A percentile compares a stretch with the other conserved stretches of the same genome.
Conservation (phyloP, 306 rosid genomes). For the Cicer chorassanicum region DNA sequence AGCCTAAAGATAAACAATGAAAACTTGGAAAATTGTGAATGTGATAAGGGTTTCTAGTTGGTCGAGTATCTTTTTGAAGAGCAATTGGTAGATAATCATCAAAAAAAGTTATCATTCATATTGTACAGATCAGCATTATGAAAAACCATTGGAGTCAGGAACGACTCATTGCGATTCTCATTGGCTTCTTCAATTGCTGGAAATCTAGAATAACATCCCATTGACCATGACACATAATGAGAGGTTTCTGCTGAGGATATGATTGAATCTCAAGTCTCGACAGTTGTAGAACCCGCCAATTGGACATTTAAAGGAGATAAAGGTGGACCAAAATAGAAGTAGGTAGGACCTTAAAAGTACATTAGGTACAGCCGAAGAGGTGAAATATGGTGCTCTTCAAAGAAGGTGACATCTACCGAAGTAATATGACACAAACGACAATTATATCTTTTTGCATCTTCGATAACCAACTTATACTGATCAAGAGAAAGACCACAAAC, state of each 20-base stretch:
- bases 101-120: background rate
- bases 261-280: background rate
- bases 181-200: background rate
- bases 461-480: background rate
- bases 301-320: background rate
- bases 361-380: background rate
- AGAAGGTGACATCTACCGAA: background rate
- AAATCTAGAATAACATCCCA: background rate
- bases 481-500: background rate
- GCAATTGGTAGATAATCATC: background rate
- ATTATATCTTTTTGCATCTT: too few relatives aligned
- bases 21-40: background rate
- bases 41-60: background rate
- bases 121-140: background rate
- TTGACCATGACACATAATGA: background rate
- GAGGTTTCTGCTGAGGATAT: conserved; percentile 5
- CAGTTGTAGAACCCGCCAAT: background rate
- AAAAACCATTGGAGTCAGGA: background rate
- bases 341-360: background rate
- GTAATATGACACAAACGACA: too few relatives aligned
- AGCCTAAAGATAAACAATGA: background rate
- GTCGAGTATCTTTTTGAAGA: background rate
- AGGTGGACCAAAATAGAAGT: background rate
- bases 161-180: background rate
- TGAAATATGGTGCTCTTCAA: background rate